These are phyloP conservation scores for Rhodomyrtus psidioides DNA, from an alignment of 441 rosid species.

Conservation along the genomic window DNA sequence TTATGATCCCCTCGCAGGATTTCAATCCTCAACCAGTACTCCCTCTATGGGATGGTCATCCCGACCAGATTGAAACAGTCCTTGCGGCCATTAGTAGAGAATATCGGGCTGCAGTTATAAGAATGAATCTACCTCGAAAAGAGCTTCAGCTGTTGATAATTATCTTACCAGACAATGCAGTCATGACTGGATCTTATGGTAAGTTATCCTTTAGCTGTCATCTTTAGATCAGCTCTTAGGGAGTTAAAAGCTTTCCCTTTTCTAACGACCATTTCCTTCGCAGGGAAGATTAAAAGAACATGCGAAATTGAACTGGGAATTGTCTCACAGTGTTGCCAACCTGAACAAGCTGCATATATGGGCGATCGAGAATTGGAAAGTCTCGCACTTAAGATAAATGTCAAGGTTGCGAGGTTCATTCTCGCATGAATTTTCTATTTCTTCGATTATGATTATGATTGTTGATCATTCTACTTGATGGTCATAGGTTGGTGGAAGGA, in stretches of 20 bases:
- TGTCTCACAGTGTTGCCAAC: constrained; percentile 68
- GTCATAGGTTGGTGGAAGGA: too few relatives aligned
- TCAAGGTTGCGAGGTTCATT: constrained; percentile 33
- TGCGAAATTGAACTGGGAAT: constrained; percentile 70
- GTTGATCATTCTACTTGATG: not conserved
- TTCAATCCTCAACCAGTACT: constrained; percentile 29
- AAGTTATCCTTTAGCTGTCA: not conserved
- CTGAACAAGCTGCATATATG: constrained; percentile 22
- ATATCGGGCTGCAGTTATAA: not conserved
- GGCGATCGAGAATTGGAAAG: constrained; percentile 46
- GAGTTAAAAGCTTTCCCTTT: not conserved
- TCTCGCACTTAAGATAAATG: constrained; percentile 58
- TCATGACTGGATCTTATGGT: constrained; percentile 55
- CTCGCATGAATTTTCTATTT: not conserved
- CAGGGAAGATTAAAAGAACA: constrained; percentile 44
- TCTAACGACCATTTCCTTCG: not conserved
- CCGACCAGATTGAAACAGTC: constrained; percentile 34
- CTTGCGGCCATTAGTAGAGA: constrained; percentile 24
- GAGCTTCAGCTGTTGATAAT: constrained; percentile 43
- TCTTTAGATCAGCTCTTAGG: not conserved
- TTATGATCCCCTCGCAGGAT: constrained; percentile 10
- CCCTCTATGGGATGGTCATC: constrained; percentile 13
- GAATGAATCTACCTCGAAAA: not conserved
- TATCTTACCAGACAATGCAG: constrained; percentile 46
- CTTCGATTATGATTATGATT: not conserved